A percentile compares a stretch with the other conserved stretches of the same genome.
phyloP scores from a whole-genome alignment of 139 green algal genomes.

The Limnomonas spitsbergensis region DNA sequence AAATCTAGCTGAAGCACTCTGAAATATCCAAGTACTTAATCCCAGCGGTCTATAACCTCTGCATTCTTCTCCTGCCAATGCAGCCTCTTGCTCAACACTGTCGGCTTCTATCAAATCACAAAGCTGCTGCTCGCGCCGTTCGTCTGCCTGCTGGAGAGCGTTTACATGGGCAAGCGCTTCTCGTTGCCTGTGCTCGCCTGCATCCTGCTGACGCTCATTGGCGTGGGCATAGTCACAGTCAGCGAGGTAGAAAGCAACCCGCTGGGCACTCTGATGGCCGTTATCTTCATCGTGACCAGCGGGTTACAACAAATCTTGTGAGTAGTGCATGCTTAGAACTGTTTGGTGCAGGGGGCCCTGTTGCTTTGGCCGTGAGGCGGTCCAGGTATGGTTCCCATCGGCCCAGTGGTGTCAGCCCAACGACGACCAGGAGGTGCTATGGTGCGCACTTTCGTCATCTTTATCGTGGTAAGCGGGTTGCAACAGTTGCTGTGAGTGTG shows the following conservation, averaged over 20 bases:
- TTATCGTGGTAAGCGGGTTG: no score
- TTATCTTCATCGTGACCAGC: constrained; percentile 70
- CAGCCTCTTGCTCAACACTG: constrained; percentile 30
- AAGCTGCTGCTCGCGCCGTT: constrained; percentile 93
- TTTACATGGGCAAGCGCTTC: constrained; percentile 70
- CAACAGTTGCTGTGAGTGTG: no score
- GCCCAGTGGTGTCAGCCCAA: no score
- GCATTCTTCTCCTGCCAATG: no score
- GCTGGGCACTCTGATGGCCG: constrained; percentile 64
- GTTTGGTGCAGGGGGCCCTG: background rate
- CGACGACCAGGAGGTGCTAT: background rate
- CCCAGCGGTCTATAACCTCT: no score
- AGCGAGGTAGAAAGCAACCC: constrained; percentile 54
- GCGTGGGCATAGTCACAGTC: constrained; percentile 81
- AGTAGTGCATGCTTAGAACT: no score
- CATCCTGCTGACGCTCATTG: constrained; percentile 67
- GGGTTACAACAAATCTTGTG: constrained; percentile 90
- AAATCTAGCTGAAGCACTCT: no score
- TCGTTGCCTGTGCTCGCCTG: constrained; percentile 44
- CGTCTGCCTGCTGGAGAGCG: constrained; percentile 73
- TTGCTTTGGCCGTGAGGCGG: no score
- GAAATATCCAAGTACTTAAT: no score
- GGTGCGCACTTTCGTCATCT: no score
- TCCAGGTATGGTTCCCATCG: no score
- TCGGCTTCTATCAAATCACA: constrained; percentile 64